Conservation (phyloP, 2,329 filamentous ascomycete genomes). For the Nigrospora sphaerica region DNA sequence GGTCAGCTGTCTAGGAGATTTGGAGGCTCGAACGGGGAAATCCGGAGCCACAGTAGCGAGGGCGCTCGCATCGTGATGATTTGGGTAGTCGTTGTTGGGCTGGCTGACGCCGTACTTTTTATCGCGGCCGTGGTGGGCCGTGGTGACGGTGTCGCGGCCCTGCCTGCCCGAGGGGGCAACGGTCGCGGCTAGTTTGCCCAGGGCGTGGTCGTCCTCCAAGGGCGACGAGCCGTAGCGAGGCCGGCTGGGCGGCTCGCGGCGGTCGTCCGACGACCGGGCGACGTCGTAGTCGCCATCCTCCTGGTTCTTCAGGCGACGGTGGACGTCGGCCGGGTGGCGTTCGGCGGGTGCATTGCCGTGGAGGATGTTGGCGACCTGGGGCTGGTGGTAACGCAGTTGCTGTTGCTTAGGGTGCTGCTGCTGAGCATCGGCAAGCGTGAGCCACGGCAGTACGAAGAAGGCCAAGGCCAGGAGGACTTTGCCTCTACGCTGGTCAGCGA, state of each 20-base stretch:
- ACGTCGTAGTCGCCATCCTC: neutral
- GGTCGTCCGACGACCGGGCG: constrained; percentile 4
- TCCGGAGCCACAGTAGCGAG: constrained; percentile 97
- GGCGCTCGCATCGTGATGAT: constrained; percentile 71
- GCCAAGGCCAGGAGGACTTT: constrained; percentile 36
- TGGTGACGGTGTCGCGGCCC: constrained; percentile 12
- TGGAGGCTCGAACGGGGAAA: constrained; percentile 89
- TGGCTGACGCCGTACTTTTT: constrained; percentile 9
- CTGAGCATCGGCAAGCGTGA: constrained; percentile 46
- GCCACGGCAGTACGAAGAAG: constrained; percentile 40
- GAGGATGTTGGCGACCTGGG: constrained; percentile 15
- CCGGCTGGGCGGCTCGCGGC: constrained; percentile 9
- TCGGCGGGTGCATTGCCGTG: constrained; percentile 6
- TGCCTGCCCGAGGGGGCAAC: constrained; percentile 10
- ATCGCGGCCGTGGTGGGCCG: constrained; percentile 2
- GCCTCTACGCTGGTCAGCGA: constrained; percentile 26
- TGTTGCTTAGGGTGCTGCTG: constrained; percentile 40
- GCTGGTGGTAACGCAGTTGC: constrained; percentile 15
- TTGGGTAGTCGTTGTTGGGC: neutral
- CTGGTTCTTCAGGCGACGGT: constrained; percentile 9
- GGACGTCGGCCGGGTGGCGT: constrained; percentile 4
- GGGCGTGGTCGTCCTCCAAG: constrained; percentile 11
- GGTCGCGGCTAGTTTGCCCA: constrained; percentile 16
- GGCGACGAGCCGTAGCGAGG: constrained; percentile 12
- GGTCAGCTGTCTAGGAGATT: constrained; percentile 59